Base-by-base conservation (phyloP, 1,284 basidiomycete genomes). In the Malassezia caprae region DNA sequence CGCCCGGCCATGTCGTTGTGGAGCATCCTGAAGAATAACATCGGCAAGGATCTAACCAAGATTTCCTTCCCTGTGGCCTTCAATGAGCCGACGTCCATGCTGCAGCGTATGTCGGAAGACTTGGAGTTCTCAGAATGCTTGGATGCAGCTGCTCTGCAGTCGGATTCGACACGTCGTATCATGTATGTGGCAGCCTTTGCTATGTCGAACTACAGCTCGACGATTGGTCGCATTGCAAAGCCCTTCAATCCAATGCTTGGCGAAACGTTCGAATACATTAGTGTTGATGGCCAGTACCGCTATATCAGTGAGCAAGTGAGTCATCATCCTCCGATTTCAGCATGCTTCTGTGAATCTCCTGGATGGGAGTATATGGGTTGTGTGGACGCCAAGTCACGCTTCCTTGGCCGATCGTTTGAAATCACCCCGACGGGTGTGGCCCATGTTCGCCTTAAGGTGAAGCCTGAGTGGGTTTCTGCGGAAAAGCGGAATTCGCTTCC, bases 121-220 rank as follows among this genome's bases (percentile, higher is more conserved):
- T 73, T 76, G 73, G 65, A 67, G 46, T 72, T 67, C 41, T 56
- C 63, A 17, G 64, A 69, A 27, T 65, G 64, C 32, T 59, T 93
- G 63, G 89, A 93, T 68, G 83, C 85, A 3, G 93, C 93, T 11
- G 82, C 83, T 1, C 78, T 79, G 48, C 87, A 93, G 69, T 72
- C 76, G 31, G 88, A 94, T 68, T 83, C 88, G 6, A 81, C 86
- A 44, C 82, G 84, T 54, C 83, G 93, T 7, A 83, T 96, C 55
- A 90, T 90, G 0, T 98, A 85, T 69, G 90, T 98, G 3, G 90
- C 87, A 11, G 93, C 90, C 0, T 98, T 96, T 76, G 93, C 90
- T 2, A 94, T 94, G 88, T 89, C 87, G 37, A 96, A 96, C 77
- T 96, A 98, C 77, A 90, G 88, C 11, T 90, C 88, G 26, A 96